Evolutionary conservation across 1,284 basidiomycete species (phyloP).

Genomic region (Pseudozyma hubeiensis): DNA sequence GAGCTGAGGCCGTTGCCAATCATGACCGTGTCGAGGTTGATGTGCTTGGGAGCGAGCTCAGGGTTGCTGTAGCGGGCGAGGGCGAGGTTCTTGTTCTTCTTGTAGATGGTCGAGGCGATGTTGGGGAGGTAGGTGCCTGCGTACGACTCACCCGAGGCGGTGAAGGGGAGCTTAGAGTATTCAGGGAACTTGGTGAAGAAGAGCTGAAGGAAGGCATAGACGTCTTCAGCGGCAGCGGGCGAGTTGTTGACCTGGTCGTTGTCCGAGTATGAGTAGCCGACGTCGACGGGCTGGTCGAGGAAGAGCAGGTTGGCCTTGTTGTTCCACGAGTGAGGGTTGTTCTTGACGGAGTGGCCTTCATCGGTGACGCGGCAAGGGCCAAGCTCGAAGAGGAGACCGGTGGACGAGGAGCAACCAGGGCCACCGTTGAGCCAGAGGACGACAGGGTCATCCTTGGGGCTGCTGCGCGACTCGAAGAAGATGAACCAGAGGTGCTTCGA

Average conservation of each 20-base stretch:
- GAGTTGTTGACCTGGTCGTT: slow-evolving; percentile 79
- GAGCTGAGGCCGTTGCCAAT: slow-evolving; percentile 67
- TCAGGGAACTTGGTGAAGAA: slow-evolving; percentile 75
- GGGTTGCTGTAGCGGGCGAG: slow-evolving; percentile 36
- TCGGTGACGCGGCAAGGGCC: slow-evolving; percentile 83
- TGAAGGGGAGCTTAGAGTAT: slow-evolving; percentile 64
- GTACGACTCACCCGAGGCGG: slow-evolving; percentile 73
- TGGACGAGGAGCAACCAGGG: slow-evolving; percentile 72
- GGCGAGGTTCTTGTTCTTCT: slow-evolving; percentile 63
- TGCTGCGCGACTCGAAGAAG: slow-evolving; percentile 83
- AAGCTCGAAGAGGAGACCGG: slow-evolving; percentile 81
- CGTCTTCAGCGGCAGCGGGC: slow-evolving; percentile 81
- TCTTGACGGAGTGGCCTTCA: slow-evolving; percentile 77
- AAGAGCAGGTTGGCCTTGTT: slow-evolving; percentile 77
- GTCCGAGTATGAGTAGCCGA: slow-evolving; percentile 86
- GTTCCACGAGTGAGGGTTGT: slow-evolving; percentile 84
- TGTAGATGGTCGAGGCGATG: slow-evolving; percentile 63
- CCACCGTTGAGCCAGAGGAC: slow-evolving; percentile 91
- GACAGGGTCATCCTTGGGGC: slow-evolving; percentile 81
- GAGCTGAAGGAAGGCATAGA: slow-evolving; percentile 88
- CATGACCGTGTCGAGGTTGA: slow-evolving; percentile 65
- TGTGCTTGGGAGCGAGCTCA: slow-evolving; percentile 50
- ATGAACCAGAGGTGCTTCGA: slow-evolving; percentile 90
- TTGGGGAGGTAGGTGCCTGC: slow-evolving; percentile 74
- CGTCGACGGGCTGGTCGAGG: slow-evolving; percentile 82